A percentile compares a stretch with the other conserved stretches of the same genome.
phyloP scores from a whole-genome alignment of 495 filamentous ascomycete species.

The Ascodesmis nigricans region DNA sequence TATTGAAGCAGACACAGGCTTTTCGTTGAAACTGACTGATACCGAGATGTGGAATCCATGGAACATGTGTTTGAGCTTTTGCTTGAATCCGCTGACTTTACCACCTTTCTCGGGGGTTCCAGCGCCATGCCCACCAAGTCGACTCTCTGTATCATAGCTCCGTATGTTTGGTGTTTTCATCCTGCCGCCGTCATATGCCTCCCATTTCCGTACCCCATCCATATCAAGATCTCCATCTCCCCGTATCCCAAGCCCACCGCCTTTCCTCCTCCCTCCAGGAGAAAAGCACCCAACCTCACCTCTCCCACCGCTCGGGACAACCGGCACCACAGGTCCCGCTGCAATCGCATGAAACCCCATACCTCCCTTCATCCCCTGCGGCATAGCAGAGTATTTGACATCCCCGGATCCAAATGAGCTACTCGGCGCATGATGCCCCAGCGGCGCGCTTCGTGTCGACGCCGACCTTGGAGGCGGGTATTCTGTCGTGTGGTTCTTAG shows the following conservation, averaged over 20 bases:
- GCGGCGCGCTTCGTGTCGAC: conserved; percentile 14
- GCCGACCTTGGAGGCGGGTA: conserved; percentile 3
- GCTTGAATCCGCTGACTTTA: too few species aligned
- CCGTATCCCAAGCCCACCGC: too few species aligned
- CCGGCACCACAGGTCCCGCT: conserved; percentile 12
- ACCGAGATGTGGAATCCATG: conserved; percentile 11
- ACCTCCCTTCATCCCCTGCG: too few species aligned
- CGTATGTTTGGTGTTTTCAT: too few species aligned
- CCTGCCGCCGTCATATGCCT: too few species aligned
- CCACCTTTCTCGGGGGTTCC: too few species aligned
- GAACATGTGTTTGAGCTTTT: conserved; percentile 10
- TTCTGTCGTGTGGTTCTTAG: conserved; percentile 2
- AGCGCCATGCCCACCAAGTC: too few species aligned
- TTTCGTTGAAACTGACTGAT: conserved; percentile 3
- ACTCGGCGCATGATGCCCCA: conserved; percentile 10
- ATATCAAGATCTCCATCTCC: too few species aligned
- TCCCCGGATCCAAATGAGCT: conserved; percentile 5
- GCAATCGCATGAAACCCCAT: conserved; percentile 5
- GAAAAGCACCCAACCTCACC: conserved; percentile 4
- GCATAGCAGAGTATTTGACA: background rate
- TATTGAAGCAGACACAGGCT: background rate
- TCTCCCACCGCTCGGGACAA: conserved; percentile 9
- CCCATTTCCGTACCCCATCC: conserved; percentile 7
- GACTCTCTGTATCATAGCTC: too few species aligned
- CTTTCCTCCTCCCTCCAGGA: conserved; percentile 2